These are phyloP conservation scores for Thelephora ganbajun DNA, from an alignment of 768 basidiomycete genomes.

Conservation along the genomic window DNA sequence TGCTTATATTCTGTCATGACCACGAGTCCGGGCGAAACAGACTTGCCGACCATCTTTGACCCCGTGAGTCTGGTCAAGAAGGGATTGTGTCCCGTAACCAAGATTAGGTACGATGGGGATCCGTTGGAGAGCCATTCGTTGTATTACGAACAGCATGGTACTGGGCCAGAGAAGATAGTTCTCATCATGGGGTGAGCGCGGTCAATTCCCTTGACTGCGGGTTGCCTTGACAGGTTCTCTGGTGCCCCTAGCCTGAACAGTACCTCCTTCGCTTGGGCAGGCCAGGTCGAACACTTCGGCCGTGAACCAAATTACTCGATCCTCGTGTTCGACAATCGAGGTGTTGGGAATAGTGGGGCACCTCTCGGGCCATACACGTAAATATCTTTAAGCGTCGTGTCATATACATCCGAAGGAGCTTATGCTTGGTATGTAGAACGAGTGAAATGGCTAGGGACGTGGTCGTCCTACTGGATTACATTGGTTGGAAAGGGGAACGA, in stretches of 20 bases:
- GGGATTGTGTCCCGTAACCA: constrained; percentile 64
- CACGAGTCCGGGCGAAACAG: not conserved
- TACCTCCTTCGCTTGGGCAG: constrained; percentile 46
- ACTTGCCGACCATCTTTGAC: constrained; percentile 37
- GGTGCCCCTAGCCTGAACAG: constrained; percentile 35
- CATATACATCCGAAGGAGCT: not conserved
- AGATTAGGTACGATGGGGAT: constrained; percentile 29
- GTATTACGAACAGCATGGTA: constrained; percentile 71
- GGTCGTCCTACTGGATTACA: constrained; percentile 47
- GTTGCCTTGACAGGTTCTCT: not conserved
- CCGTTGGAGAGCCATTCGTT: constrained; percentile 54
- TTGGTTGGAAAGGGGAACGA: constrained; percentile 55
- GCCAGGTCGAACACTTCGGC: constrained; percentile 54
- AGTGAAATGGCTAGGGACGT: constrained; percentile 68
- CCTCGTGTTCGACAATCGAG: constrained; percentile 76
- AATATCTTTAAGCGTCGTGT: constrained; percentile 13
- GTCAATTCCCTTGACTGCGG: not conserved
- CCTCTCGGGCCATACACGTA: constrained; percentile 72
- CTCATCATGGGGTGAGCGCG: constrained; percentile 58
- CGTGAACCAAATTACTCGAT: constrained; percentile 37
- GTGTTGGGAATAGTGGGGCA: constrained; percentile 61
- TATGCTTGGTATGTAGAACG: constrained; percentile 29
- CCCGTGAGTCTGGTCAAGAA: constrained; percentile 47
- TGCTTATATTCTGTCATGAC: too few species aligned
- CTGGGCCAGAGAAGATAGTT: constrained; percentile 46